phyloP scores from a whole-genome alignment of 495 filamentous ascomycete genomes.

The Penicillium egyptiacum region DNA sequence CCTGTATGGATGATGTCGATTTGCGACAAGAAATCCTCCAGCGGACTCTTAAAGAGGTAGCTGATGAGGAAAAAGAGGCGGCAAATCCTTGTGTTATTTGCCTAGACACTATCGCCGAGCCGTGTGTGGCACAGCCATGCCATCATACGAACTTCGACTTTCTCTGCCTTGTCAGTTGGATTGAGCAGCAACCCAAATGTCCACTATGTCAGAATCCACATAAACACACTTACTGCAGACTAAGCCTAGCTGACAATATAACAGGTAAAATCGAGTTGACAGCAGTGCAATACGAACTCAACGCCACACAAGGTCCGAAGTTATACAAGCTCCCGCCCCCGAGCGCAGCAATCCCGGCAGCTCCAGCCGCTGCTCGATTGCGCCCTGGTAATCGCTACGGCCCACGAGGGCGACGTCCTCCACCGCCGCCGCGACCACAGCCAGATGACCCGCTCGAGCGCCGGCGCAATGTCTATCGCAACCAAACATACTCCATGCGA shows the following conservation, averaged over 20 bases:
- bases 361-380: constrained; percentile 4
- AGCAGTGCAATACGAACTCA: constrained; percentile 66
- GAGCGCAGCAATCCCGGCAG: constrained; percentile 11
- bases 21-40: constrained; percentile 46
- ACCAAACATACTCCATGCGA: constrained; percentile 76
- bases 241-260: constrained; percentile 15
- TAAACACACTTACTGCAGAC: neutral
- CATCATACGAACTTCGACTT: constrained; percentile 81
- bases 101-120: constrained; percentile 70
- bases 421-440: constrained; percentile 27
- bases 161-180: constrained; percentile 79
- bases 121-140: constrained; percentile 71
- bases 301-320: constrained; percentile 52
- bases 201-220: constrained; percentile 62
- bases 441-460: constrained; percentile 61
- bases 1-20: constrained; percentile 44
- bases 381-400: constrained; percentile 16
- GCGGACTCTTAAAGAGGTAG: constrained; percentile 46
- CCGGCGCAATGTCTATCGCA: constrained; percentile 73
- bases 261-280: constrained; percentile 62
- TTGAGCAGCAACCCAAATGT: constrained; percentile 69
- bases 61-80: constrained; percentile 32
- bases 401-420: constrained; percentile 27
- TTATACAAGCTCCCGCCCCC: constrained; percentile 47
- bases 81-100: constrained; percentile 59